Conservation (phyloP, 345 rosid genomes). For the Gossypium herbaceum region DNA sequence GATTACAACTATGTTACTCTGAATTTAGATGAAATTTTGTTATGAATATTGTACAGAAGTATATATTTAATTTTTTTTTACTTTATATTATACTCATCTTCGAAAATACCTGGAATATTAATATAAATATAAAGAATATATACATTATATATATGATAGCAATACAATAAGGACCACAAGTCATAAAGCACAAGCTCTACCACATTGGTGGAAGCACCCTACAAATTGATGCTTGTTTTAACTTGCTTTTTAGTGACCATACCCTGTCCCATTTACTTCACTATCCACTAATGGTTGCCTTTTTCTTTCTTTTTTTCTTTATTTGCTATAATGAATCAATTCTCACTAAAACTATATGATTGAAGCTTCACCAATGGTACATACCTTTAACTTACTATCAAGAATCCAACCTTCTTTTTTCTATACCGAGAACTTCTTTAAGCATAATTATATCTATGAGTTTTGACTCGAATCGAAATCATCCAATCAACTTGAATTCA, state of each 20-base stretch:
- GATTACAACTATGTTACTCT: too few relatives aligned
- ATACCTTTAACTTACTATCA: background rate
- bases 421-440: background rate
- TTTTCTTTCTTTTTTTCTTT: background rate
- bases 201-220: background rate
- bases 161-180: background rate
- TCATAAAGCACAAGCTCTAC: background rate
- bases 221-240: conserved; percentile 12
- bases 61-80: too few relatives aligned
- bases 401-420: background rate
- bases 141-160: background rate
- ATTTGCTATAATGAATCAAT: background rate
- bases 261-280: conserved; percentile 1
- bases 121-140: background rate
- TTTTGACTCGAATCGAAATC: too few relatives aligned
- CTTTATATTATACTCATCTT: too few relatives aligned
- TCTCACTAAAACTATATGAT: background rate
- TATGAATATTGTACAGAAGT: too few relatives aligned
- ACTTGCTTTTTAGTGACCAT: conserved; percentile 1
- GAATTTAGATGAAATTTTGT: too few relatives aligned
- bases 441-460: too few relatives aligned
- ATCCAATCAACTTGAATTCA: too few relatives aligned
- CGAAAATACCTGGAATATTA: background rate
- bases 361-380: background rate
- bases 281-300: conserved; percentile 2